Conservation (phyloP, 352 stramenopile species). For the Globisporangium lucens region DNA sequence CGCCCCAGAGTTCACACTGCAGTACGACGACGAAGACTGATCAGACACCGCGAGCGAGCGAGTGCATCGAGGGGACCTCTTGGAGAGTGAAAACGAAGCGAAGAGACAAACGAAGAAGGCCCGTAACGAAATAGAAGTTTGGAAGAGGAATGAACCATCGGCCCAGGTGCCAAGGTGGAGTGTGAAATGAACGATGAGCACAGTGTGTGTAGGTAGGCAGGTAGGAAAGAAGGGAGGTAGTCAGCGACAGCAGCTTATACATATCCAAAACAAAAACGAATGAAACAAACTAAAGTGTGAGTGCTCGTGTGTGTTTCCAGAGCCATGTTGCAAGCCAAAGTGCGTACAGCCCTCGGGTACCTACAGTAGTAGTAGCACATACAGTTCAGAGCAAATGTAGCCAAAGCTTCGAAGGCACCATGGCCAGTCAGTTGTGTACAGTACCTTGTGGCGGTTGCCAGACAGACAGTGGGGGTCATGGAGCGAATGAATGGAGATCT, state of each 20-base stretch:
- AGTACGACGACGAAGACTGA: slow-evolving; percentile 80
- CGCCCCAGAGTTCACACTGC: slow-evolving; percentile 65
- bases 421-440: not conserved
- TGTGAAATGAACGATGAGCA: not conserved
- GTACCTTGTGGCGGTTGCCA: not conserved
- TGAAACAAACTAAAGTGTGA: not conserved
- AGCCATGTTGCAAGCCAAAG: not conserved
- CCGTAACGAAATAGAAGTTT: not conserved
- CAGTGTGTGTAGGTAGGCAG: not conserved
- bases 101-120: not conserved
- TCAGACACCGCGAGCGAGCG: not conserved
- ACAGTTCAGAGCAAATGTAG: not conserved
- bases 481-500: not conserved
- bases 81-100: not conserved
- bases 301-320: not conserved
- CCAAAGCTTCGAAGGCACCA: not conserved
- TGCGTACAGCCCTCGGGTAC: not conserved
- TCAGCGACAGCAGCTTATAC: not conserved
- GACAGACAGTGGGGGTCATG: not conserved
- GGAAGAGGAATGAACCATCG: not conserved
- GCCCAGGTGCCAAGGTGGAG: not conserved
- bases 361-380: not conserved
- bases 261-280: not conserved
- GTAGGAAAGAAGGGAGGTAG: not conserved
- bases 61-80: not conserved